Conservation (phyloP, 345 rosid species). For the Eucalyptus shirleyi region DNA sequence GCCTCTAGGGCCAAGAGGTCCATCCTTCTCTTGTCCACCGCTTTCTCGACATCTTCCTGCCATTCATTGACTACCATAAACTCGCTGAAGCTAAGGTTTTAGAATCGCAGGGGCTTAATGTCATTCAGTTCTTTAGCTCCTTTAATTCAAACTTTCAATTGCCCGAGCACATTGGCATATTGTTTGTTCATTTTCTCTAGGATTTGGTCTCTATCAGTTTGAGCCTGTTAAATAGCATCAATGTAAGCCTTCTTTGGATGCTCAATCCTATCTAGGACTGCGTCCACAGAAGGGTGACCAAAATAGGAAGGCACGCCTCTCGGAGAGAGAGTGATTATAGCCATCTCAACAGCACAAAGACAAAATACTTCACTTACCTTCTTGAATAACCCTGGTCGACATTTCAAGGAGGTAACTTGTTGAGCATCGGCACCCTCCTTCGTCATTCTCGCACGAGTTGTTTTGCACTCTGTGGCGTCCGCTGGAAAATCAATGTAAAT, state of each 20-base stretch:
- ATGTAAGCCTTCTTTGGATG: background rate
- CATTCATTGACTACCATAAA: background rate
- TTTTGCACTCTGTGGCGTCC: background rate
- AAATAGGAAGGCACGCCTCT: constrained; percentile 36
- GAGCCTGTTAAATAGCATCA: background rate
- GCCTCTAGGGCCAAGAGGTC: background rate
- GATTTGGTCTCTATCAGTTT: background rate
- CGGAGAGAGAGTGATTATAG: constrained; percentile 44
- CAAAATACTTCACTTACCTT: constrained; percentile 30
- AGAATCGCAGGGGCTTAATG: background rate
- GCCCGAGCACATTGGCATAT: background rate
- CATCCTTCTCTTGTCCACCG: background rate
- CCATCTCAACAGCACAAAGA: constrained; percentile 29
- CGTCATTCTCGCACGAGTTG: background rate
- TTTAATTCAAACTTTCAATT: constrained; percentile 7
- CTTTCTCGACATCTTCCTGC: background rate
- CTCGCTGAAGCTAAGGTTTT: background rate
- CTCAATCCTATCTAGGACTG: constrained; percentile 6
- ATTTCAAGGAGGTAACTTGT: constrained; percentile 40
- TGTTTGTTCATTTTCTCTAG: background rate
- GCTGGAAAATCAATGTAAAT: background rate
- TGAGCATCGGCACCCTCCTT: background rate
- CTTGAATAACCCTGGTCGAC: constrained; percentile 40
- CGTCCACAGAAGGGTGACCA: constrained; percentile 33
- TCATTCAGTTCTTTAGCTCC: background rate